Percentiles rank a stretch among this genome's conserved stretches.
Evolutionary conservation across 176 grass and related monocot species (phyloP).

Genomic region (Hyparrhenia diplandra): DNA sequence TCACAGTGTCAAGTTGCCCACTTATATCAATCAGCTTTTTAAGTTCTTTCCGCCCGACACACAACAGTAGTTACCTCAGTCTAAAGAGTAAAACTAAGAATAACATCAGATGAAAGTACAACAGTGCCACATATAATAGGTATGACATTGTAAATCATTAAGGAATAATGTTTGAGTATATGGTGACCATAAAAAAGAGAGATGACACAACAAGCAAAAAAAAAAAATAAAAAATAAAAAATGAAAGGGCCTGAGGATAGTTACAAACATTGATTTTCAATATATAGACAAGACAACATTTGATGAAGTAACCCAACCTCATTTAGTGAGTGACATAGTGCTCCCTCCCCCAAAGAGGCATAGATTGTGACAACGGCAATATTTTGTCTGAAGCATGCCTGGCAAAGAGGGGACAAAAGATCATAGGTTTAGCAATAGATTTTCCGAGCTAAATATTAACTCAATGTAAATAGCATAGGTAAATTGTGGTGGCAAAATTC

Average conservation of each 20-base stretch:
- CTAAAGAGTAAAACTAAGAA: slow-evolving; percentile 45
- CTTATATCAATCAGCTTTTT: slow-evolving; percentile 89
- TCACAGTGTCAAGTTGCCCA: slow-evolving; percentile 75
- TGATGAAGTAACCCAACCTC: slow-evolving; percentile 60
- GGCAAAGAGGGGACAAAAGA: slow-evolving; percentile 22
- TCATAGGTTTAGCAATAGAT: slow-evolving; percentile 15
- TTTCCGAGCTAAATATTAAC: background rate
- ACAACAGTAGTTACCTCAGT: slow-evolving; percentile 86
- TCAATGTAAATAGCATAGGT: slow-evolving; percentile 8
- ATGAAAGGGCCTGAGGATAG: background rate
- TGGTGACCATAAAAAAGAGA: background rate
- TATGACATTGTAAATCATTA: background rate
- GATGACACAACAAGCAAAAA: background rate
- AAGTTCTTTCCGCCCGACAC: slow-evolving; percentile 80
- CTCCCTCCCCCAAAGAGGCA: slow-evolving; percentile 84
- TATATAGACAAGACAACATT: background rate
- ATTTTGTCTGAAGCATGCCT: slow-evolving; percentile 94
- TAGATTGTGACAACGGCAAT: slow-evolving; percentile 92
- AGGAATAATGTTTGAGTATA: slow-evolving; percentile 4
- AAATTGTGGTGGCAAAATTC: background rate
- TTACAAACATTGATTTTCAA: background rate
- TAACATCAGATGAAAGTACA: slow-evolving; percentile 11
- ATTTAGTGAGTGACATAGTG: slow-evolving; percentile 90
- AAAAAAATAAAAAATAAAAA: no score
- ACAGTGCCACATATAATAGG: background rate